Conservation (phyloP, 805 yeast species). For the Kuraishia hungarica region DNA sequence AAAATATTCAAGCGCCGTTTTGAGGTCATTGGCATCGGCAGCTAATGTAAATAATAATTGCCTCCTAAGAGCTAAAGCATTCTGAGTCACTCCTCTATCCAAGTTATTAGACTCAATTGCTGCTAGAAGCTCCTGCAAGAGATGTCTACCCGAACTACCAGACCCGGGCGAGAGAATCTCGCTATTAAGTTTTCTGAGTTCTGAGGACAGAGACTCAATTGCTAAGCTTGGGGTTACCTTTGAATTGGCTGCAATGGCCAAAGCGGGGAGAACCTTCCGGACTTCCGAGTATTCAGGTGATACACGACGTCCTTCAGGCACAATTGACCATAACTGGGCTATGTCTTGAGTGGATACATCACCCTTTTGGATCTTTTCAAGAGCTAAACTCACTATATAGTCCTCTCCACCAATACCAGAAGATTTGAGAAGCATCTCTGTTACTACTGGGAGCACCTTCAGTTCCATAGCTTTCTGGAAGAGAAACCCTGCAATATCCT, state of each 20-base stretch:
- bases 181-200: neutral
- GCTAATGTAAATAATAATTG: neutral
- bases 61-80: neutral
- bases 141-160: neutral
- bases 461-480: neutral
- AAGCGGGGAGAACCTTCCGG: neutral
- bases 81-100: neutral
- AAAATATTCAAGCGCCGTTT: conserved; percentile 13
- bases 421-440: neutral
- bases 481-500: neutral
- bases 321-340: neutral
- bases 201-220: neutral
- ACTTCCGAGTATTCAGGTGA: neutral
- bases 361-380: neutral
- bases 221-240: neutral
- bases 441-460: neutral
- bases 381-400: neutral
- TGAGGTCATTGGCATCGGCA: conserved; percentile 9
- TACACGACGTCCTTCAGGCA: neutral
- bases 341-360: neutral
- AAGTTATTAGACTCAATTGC: neutral
- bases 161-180: neutral
- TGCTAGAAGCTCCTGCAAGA: neutral
- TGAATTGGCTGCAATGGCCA: neutral
- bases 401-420: neutral